Base-by-base conservation (phyloP, 2,329 filamentous ascomycete genomes). In the Ilyonectria mors-panacis region DNA sequence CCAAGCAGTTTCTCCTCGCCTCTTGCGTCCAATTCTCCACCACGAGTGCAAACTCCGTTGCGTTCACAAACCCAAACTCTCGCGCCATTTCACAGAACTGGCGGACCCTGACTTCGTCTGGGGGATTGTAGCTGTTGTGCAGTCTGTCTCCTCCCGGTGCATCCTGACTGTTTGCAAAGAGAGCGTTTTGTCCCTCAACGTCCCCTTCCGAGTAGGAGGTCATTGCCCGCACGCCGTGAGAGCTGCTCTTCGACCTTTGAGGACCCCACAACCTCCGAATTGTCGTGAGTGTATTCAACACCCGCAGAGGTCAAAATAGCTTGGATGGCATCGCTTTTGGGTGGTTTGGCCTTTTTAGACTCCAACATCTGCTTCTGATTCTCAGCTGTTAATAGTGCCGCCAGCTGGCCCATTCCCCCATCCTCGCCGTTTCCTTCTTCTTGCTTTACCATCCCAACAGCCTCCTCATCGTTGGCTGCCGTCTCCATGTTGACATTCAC, bases 271-370 rank as follows among this genome's bases (percentile, higher is more conserved):
- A 99, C 95, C 80, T 99, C 95, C 1, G 93, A 94, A 78, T 99
- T 99, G 74, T 98, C 93, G 77, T 99, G 96, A 0, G 94, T 97
- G 79, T 99, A 99, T 76, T 96, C 91, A 0, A 99, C 95, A 2
- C 96, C 96, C 0, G 93, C 94, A 8, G 91, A 90, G 3, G 93
- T 90, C 1, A 99, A 88, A 68, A 99, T 98, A 2, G 94, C 96
- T 73, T 95, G 92, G 35, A 98, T 88, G 0, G 94, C 92, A 75
- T 98, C 94, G 53, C 87, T 91, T 73, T 85, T 86, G 4, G 81
- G 78, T 57, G 81, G 84, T 28, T 77, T 78, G 9, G 77, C 74
- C 63, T 81, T 84, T 56, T 74, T 71, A 6, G 78, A 72, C 39
- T 81, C 76, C 35, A 79, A 65, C 33, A 77, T 57, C 55, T 81